Base-by-base conservation (phyloP, 805 yeast species). In the Metschnikowia hibisci region DNA sequence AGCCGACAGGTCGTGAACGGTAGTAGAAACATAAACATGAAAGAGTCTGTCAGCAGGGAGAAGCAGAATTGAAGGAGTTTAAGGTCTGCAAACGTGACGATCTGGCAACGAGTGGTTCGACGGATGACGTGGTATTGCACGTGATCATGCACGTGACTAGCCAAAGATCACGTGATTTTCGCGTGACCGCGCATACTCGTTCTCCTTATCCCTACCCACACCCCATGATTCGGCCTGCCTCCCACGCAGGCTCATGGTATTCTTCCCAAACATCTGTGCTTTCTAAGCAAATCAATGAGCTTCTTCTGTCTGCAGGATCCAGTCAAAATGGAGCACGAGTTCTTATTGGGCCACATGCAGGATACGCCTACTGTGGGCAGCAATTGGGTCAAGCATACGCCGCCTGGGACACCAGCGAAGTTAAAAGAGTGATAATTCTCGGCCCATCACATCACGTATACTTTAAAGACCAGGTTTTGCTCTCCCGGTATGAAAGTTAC, bases 201-300 rank as follows among this genome's bases (percentile, higher is more conserved):
- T 14, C 33, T 18, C 7, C 10, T 13, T 16, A n/a, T 36, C 12
- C 29, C 15, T 6, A 7, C 10, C 26, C 26, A 18, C 13, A n/a
- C 33, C 39, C 39, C 42, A 52, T 55, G 48, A 47, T 62, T 34
- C 67, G 89, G 41, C 77, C 81, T 3, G 95, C 96, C 1, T 75
- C 95, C 2, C 97, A 91, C 61, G 83, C 96, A 3, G 98, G 98
- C 2, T 63, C 89, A 2, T 91, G 99, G 99, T 91, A 93, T 61
- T 54, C 80, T 2, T 69, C 69, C 11, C 71, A 73, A 35, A 52
- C 71, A 0, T 33, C 54, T 1, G 58, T 56, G 15, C 69, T 91
- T 11, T 59, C 67, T 2, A 45, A 57, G 7, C 86, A 86, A 50
- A 44, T 91, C 13, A 73, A 73, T 10, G 55, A 57, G 1, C 78